Percentiles rank a stretch among this genome's conserved stretches.
Conservation (phyloP, 495 filamentous ascomycete species). For the Neurospora sp. region DNA sequence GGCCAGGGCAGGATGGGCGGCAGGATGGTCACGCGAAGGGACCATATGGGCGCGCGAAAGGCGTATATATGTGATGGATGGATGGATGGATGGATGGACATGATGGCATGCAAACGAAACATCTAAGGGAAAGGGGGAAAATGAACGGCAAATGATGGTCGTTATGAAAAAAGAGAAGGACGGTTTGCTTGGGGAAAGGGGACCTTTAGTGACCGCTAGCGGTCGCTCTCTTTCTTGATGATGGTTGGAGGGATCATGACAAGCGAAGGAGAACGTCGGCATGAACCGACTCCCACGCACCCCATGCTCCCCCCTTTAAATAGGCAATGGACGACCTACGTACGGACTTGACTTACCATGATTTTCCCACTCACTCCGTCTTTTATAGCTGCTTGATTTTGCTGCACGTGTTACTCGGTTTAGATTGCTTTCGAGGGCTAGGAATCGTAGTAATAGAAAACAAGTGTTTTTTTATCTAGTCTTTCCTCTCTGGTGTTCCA, state of each 20-base stretch:
- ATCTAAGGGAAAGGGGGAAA: not conserved
- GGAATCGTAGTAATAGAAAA: not conserved
- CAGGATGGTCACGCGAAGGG: not conserved
- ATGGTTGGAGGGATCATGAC: not conserved
- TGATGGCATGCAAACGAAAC: not conserved
- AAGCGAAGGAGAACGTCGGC: not conserved
- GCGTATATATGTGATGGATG: not conserved
- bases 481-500: not conserved
- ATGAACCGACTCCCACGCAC: not conserved
- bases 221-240: not conserved
- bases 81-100: not conserved
- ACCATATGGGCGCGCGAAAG: not conserved
- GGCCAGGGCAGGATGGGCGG: too few relatives aligned
- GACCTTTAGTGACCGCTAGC: not conserved
- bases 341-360: not conserved
- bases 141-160: not conserved
- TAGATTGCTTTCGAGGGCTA: not conserved
- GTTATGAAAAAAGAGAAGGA: not conserved
- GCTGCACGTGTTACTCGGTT: not conserved
- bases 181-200: not conserved
- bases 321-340: not conserved
- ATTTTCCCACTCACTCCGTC: not conserved
- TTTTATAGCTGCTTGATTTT: not conserved
- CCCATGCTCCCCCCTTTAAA: not conserved
- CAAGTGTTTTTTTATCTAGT: not conserved